A percentile compares a stretch with the other conserved stretches of the same genome.
These are phyloP conservation scores for Aegilops longissima DNA, from an alignment of 176 grass and related monocot genomes.

Conservation along the genomic window DNA sequence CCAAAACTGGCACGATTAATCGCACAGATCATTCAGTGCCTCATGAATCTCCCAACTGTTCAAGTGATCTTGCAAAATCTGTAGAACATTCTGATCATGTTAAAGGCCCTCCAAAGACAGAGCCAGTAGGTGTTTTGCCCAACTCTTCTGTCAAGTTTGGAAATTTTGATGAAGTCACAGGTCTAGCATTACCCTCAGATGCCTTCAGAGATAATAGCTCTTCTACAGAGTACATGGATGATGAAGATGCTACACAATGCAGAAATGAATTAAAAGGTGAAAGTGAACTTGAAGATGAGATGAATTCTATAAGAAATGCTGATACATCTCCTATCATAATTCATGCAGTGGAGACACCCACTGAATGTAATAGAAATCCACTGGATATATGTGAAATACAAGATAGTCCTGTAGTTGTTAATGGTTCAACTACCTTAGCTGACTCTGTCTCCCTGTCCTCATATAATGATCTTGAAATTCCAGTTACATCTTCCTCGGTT, in stretches of 20 bases:
- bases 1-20: slow-evolving; percentile 38
- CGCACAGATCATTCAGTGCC: slow-evolving; percentile 17
- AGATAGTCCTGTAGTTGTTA: slow-evolving; percentile 17
- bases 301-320: neutral
- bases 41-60: slow-evolving; percentile 36
- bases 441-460: slow-evolving; percentile 24
- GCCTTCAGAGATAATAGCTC: slow-evolving; percentile 35
- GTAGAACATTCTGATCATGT: slow-evolving; percentile 29
- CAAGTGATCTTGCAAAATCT: slow-evolving; percentile 35
- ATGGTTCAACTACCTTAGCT: slow-evolving; percentile 12
- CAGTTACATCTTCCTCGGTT: slow-evolving; percentile 35
- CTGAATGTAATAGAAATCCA: slow-evolving; percentile 29
- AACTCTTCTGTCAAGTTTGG: slow-evolving; percentile 55
- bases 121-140: slow-evolving; percentile 30
- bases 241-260: slow-evolving; percentile 13
- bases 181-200: slow-evolving; percentile 43
- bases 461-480: slow-evolving; percentile 40
- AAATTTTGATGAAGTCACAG: slow-evolving; percentile 55
- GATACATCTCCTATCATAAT: slow-evolving; percentile 25
- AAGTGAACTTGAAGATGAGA: slow-evolving; percentile 25
- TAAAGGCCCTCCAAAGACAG: slow-evolving; percentile 21
- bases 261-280: slow-evolving; percentile 26
- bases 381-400: slow-evolving; percentile 34
- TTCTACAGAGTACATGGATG: slow-evolving; percentile 26
- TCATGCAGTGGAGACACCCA: slow-evolving; percentile 28